Base-by-base conservation (phyloP, 352 stramenopile species). In the Phytophthora tubulina region DNA sequence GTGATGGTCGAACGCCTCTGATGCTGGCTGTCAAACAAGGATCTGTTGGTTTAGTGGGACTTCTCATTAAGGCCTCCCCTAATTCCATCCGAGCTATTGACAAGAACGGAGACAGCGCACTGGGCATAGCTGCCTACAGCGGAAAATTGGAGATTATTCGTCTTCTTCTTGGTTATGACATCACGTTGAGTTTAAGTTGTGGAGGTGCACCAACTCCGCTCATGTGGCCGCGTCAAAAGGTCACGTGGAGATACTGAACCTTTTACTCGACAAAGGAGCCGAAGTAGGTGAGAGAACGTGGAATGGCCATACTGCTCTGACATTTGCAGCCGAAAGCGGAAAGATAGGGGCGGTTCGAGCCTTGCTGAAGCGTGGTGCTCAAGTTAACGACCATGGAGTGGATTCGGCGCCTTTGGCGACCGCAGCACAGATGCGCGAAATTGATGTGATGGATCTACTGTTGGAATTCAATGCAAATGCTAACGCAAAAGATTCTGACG, bases 251-350 rank as follows among this genome's bases (percentile, higher is more conserved):
- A 38, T 73, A 1, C 39, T 73, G 35, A 54, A 41, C 17, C 13
- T 60, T 13, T 42, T 73, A 8, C 15, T 73, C 5, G 15, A 58
- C 4, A 55, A 59, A 7, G 35, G 63, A n/a, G 63, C 53, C 32
- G 30, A 54, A 36, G 46, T 60, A 6, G 46, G 57, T 31, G 58
- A 57, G 21, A 54, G 44, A 38, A 61, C 57, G 8, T 55, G 15
- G 35, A 53, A 70, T 8, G 60, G 52, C 13, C 14, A 55, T 17
- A 73, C 66, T 32, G 66, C 58, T 15, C 27, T 73, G 11, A 70
- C 67, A 5, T 66, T 74, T 51, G 67, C 67, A 17, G 60, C 67
- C 46, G 67, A 74, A 62, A 41, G 33, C 0, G 58, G 42, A 3
- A 50, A 59, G 0, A 15, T 59, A 9, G 30, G 60, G 7, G 59